Base-by-base conservation (phyloP, 345 rosid genomes). In the Pelargonium nanum region DNA sequence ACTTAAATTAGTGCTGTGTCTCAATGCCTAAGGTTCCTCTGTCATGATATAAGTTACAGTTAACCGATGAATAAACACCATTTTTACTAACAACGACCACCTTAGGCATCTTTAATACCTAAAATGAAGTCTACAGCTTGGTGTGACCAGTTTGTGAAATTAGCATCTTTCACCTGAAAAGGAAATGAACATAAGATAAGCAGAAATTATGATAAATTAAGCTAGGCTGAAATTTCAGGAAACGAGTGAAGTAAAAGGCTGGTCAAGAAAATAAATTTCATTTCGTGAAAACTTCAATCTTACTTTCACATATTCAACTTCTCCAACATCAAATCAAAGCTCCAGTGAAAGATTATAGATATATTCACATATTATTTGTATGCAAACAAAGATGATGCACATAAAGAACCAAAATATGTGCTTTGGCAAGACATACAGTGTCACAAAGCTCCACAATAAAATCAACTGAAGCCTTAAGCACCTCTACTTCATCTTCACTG, bases 61-160 rank as follows among this genome's bases (percentile, higher is more conserved):
- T 55, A 19, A 22, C 57, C 26, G 12, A 55, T 40, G 15, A 40
- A 40, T 40, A 40, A 10, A 40, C 15, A 15, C 0, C 15, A 40
- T 40, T 40, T 40, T 17, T 12, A 9, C 48, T 40, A 6, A 15
- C 48, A 40, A 40, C 0, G 15, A 15, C 9, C 48, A 9, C 9
- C 15, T 8, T 40, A 40, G 48, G 48, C 48, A 9, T 40, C 48
- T 9, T 53, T 5, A 34, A 40, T 77, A 89, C 99, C 97, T 75
- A 85, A 63, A 67, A 87, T 84, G 80, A 85, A 85, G 57, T 89
- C 96, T 57, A 83, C 89, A 60, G 99, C 95, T 73, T 93, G 99
- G 74, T 89, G 99, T 19, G 90, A 85, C 96, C 96, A 93, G 57
- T 75, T 87, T 24, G 83, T 67, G 70, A 87, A 87, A 66, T 77